Evolutionary conservation across 257 asterid genomes (phyloP).

Genomic region (Cordia subcordata): DNA sequence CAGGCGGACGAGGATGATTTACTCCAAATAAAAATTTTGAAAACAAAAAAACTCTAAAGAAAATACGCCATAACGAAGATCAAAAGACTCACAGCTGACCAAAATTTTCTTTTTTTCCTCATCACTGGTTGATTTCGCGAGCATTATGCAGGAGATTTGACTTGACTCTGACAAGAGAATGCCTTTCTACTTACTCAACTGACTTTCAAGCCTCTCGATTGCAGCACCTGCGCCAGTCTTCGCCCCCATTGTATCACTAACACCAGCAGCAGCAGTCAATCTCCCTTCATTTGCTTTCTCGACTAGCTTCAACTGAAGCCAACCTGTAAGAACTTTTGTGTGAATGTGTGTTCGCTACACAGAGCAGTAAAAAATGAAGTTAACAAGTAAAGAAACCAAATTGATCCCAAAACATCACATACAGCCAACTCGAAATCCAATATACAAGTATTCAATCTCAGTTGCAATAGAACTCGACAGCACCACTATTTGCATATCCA

Average conservation of each 20-base stretch:
- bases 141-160: background rate
- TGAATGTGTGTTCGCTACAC: background rate
- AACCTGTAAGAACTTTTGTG: constrained; percentile 44
- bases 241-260: constrained; percentile 26
- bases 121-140: background rate
- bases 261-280: constrained; percentile 24
- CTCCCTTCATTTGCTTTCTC: constrained; percentile 82
- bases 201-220: constrained; percentile 63
- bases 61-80: no score
- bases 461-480: no score
- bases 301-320: constrained; percentile 86
- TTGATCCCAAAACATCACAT: no score
- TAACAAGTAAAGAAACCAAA: no score
- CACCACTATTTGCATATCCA: no score
- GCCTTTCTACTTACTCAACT: constrained; percentile 37
- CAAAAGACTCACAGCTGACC: no score
- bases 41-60: no score
- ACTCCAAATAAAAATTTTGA: no score
- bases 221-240: constrained; percentile 62
- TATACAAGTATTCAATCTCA: no score
- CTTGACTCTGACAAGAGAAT: background rate
- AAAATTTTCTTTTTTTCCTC: background rate
- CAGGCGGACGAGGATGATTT: no score
- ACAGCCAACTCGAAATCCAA: no score
- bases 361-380: no score